Evolutionary conservation across 2,329 filamentous ascomycete genomes (phyloP), one percentile per base, ranked within the genome.

Genomic region (Harringtonia aguacate): DNA sequence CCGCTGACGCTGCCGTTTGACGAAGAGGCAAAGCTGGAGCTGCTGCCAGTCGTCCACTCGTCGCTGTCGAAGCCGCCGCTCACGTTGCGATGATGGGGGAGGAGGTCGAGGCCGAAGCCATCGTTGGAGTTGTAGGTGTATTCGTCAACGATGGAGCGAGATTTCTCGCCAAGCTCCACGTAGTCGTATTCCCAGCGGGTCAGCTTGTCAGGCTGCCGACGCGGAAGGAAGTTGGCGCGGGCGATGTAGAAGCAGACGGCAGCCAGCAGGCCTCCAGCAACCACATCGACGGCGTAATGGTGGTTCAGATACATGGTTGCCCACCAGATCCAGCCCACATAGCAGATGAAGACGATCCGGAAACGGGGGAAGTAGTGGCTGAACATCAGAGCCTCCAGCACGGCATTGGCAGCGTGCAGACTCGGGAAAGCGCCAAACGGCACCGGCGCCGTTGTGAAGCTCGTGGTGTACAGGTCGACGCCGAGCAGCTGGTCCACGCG

Each of bases 261-360:
- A 21, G 87, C 84, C 47, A 87, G 70, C 48, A 95, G 70, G 59
- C 83, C 87, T 53, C 90, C 90, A 30, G 68, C 86, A 22, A 95
- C 86, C 41, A 97, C 72, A 61, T 97, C 90, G 34, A 97, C 84
- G 28, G 89, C 90, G 60, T 97, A 97, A 67, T 97, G 90, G 65
- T 97, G 90, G 57, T 86, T 94, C 42, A 97, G 77, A 60, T 97
- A 95, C 87, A 97, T 95, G 53, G 90, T 97, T 13, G 89, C 85
- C 88, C 90, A 97, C 86, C 88, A 95, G 56, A 95, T 81, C 90
- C 90, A 95, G 59, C 84, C 75, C 36, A 84, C 84, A 63, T 95
- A 97, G 51, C 76, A 72, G 50, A 89, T 75, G 64, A 94, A 94
- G 43, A 92, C 65, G 13, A 82, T 79, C 52, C 84, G 80, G 52